These are phyloP conservation scores for Penstemon barbatus DNA, from an alignment of 257 asterid genomes.

Conservation along the genomic window DNA sequence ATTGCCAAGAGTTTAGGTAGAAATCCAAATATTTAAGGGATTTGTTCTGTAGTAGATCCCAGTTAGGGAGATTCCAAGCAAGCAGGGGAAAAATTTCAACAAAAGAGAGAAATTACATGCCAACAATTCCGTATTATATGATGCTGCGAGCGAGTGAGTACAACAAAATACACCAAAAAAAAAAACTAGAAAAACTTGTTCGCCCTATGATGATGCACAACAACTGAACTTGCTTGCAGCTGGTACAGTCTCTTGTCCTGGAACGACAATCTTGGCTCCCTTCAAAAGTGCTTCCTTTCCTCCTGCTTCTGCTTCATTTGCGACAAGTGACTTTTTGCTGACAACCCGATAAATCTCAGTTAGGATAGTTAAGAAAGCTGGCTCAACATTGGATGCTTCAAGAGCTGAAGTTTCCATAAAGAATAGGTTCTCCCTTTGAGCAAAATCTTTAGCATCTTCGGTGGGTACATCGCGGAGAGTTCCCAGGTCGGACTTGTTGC, in stretches of 20 bases:
- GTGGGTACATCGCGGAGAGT: conserved; percentile 60
- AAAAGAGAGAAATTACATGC: not conserved
- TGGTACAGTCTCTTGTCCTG: conserved; percentile 63
- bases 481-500: conserved; percentile 83
- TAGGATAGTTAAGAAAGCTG: conserved; percentile 62
- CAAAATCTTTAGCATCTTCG: conserved; percentile 85
- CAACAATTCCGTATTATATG: conserved; percentile 9
- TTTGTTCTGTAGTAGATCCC: too few species aligned
- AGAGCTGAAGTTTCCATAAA: conserved; percentile 92
- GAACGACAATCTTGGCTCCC: conserved; percentile 68
- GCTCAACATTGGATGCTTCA: conserved; percentile 81
- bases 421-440: conserved; percentile 76
- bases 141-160: conserved; percentile 4
- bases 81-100: not conserved
- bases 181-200: conserved; percentile 16
- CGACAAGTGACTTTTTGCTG: conserved; percentile 76
- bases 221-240: conserved; percentile 55
- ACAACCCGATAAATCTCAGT: conserved; percentile 75
- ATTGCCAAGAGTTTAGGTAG: too few species aligned
- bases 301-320: conserved; percentile 70
- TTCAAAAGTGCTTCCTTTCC: conserved; percentile 71
- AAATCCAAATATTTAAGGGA: too few species aligned
- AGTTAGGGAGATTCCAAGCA: not conserved
- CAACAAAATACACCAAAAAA: conserved; percentile 18
- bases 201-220: conserved; percentile 55